Conservation (phyloP, 306 rosid species). For the Psophocarpus tetragonolobus region DNA sequence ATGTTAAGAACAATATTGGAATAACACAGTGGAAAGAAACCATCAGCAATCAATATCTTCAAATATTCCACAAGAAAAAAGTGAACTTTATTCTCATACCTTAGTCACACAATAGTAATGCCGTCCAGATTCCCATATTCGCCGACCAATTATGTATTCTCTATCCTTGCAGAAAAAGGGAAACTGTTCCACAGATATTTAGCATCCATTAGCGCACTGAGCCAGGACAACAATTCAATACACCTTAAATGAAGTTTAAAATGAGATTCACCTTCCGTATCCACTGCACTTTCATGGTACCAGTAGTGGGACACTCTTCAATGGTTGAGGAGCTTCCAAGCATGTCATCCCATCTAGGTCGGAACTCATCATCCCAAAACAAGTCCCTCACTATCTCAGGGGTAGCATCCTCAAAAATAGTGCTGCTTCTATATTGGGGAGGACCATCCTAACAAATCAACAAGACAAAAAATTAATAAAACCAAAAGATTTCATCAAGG, state of each 20-base stretch:
- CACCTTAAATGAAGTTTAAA: background rate
- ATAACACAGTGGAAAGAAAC: background rate
- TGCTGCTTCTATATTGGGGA: slow-evolving; percentile 59
- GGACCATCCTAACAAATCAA: slow-evolving; percentile 53
- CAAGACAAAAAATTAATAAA: background rate
- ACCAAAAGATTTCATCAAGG: background rate
- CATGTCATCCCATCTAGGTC: slow-evolving; percentile 65
- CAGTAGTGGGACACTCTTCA: slow-evolving; percentile 63
- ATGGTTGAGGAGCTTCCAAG: slow-evolving; percentile 44
- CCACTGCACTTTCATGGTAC: slow-evolving; percentile 64
- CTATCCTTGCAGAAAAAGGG: slow-evolving; percentile 75
- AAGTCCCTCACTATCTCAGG: slow-evolving; percentile 65
- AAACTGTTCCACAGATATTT: slow-evolving; percentile 53
- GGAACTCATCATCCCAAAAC: slow-evolving; percentile 62
- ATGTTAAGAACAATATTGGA: background rate
- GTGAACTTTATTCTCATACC: slow-evolving; percentile 40
- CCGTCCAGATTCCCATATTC: slow-evolving; percentile 70
- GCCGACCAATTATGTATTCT: slow-evolving; percentile 67
- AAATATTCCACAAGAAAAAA: slow-evolving; percentile 7
- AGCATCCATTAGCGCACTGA: slow-evolving; percentile 32
- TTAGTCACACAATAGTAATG: slow-evolving; percentile 66
- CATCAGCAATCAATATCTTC: background rate
- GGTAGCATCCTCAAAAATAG: slow-evolving; percentile 66
- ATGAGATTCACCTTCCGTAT: slow-evolving; percentile 48
- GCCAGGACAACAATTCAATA: background rate